Base-by-base conservation (phyloP, 306 rosid species). In the Arachis hypogaea region DNA sequence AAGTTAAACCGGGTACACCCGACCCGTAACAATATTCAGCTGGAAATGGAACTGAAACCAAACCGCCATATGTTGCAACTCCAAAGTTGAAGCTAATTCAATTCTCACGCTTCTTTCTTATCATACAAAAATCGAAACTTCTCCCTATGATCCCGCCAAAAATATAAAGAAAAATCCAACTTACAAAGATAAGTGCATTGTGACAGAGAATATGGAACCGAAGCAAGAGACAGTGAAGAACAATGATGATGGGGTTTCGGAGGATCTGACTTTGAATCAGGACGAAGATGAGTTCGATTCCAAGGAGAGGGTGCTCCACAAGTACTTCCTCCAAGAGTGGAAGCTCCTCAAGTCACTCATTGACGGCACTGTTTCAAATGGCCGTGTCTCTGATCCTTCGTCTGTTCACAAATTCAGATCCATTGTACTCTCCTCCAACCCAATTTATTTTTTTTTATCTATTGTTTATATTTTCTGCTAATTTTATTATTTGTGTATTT, bases 291-390 rank as follows among this genome's bases (percentile, higher is more conserved):
- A 92, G 78, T 72, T 74, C 66, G 97, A 85, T 38, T 80, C 97
- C 16, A 94, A 92, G 72, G 99, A 94, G 75, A 78, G 77, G 40
- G 96, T 94, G 41, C 80, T 94, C 9, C 89, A 92, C 59, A 94
- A 92, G 87, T 92, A 89, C 81, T 94, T 94, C 83, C 97, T 94
- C 57, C 93, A 76, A 63, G 99, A 94, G 82, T 94, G 97, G 99
- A 90, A 78, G 74, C 85, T 85, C 68, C 86, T 94, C 74, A 86
- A 88, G 71, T 88, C 93, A 42, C 85, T 94, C 14, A 77, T 92
- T 38, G 49, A 89, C 77, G 92, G 80, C 85, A 94, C 85, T 77
- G 92, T 92, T 83, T 85, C 92, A 4, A 74, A 86, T 60, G 75
- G 81, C 44, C 81, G 84, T 40, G 97, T 94, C 82, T 78, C 93